Percentiles rank a stretch among this genome's conserved stretches.
phyloP scores from a whole-genome alignment of 176 grass and related monocot species.

The Echinochloa phyllopogon region DNA sequence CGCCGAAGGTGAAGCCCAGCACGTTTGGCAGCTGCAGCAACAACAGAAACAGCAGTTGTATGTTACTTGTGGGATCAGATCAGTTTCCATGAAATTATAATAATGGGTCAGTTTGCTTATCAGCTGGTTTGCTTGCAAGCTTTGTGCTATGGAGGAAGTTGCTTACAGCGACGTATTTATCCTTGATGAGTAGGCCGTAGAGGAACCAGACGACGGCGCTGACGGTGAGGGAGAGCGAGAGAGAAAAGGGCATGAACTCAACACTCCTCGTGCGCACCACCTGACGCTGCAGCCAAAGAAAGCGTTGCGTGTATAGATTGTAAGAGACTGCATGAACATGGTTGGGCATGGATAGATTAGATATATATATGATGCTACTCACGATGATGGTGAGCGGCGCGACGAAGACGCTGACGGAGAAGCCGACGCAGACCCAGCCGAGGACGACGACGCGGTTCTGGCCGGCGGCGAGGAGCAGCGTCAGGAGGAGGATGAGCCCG shows the following conservation, averaged over 20 bases:
- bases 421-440: slow-evolving; percentile 84
- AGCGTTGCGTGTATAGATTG: neutral
- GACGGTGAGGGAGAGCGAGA: slow-evolving; percentile 77
- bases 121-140: no score
- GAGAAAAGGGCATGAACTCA: slow-evolving; percentile 91
- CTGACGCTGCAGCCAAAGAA: slow-evolving; percentile 52
- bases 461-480: slow-evolving; percentile 47
- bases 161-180: slow-evolving; percentile 79
- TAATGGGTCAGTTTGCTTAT: neutral
- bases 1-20: slow-evolving; percentile 62
- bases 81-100: neutral
- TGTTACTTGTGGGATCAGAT: neutral
- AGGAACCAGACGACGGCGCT: slow-evolving; percentile 82
- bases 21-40: slow-evolving; percentile 63
- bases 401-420: slow-evolving; percentile 81
- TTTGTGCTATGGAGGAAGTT: neutral
- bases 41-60: no score
- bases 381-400: slow-evolving; percentile 84
- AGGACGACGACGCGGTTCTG: slow-evolving; percentile 46
- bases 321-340: neutral
- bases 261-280: slow-evolving; percentile 81
- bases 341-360: neutral
- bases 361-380: no score
- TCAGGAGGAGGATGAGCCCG: slow-evolving; percentile 69
- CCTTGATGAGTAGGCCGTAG: slow-evolving; percentile 76